Base-by-base conservation (phyloP, 805 yeast species). In the Candida nitratophila region DNA sequence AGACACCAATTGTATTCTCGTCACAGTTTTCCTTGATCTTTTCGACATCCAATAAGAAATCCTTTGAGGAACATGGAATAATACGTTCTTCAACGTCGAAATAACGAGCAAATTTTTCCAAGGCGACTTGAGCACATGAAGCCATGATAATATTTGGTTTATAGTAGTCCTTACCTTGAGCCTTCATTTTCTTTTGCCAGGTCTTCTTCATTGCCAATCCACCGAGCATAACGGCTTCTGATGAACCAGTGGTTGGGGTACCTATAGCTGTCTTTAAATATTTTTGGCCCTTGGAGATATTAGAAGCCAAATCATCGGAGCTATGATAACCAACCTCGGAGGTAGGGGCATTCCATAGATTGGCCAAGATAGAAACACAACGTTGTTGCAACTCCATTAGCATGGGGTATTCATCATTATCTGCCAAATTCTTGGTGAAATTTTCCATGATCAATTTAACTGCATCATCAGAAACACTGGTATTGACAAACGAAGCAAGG, bases 161-260 rank as follows among this genome's bases (percentile, higher is more conserved):
- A 22, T 65, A 74, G 41, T 61, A 65, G 41, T 81, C 73, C 50
- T 78, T 76, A 5, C 90, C 90, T 27, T 69, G 70, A 1, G 68
- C 78, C 56, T 64, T 70, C 55, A 84, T 76, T 51, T 67, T 73
- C 24, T 70, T 78, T 64, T 86, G 93, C 97, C 97, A 89, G 46
- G 74, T 73, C 55, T 87, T 86, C 73, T 90, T 90, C 86, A 90
- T 73, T 14, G 96, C 96, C 44, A 89, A 71, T 4, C 96, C 97
- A 37, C 95, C 97, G 42, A 89, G 76, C 86, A 88, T 87, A 53
- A 90, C 81, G 8, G 96, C 97, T 62, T 89, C 97, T 1, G 91
- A 81, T 1, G 96, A 88, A 5, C 97, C 97, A 1, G 96, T 89
- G 44, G 96, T 86, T 22, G 96, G 93, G 12, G 95, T 81, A 21